Base-by-base conservation (phyloP, 176 grass and related monocot genomes). In the Pharus latifolius region DNA sequence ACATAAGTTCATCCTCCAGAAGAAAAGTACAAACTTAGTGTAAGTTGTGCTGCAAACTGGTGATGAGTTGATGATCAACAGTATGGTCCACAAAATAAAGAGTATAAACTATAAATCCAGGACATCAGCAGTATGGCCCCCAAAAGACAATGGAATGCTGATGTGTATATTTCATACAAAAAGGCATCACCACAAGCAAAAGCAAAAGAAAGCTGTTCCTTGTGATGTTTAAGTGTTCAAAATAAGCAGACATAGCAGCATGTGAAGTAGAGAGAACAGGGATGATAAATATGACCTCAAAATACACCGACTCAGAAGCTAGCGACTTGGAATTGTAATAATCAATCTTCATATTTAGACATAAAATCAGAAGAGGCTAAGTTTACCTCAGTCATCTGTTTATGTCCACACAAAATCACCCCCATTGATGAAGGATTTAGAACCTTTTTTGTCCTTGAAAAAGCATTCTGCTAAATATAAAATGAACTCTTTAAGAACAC, bases 401-500 rank as follows among this genome's bases (percentile, higher is more conserved):
- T 94, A 67, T 98, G 87, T 38, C 95, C 90, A 67, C 95, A 98
- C 70, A 98, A 86, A 61, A 98, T 86, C 10, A 72, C 95, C 67
- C 95, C 90, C 52, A 35, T 78, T 1, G 78, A 83, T 10, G 45
- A 85, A 65, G 90, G 72, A 71, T 94, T 67, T 77, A 81, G 24
- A 83, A 78, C 67, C 23, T 82, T 80, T 52, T 88, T 88, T 54
- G 70, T 78, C 72, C 75, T 93, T 31, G 73, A 75, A 74, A 98
- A 98, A 34, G 77, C 84, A 75, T 75, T 82, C 95, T 98, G 67
- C 5, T 62, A 86, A 79, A 55, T 67, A 51, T 33, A 72, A 58
- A 52, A 58, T 0, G 28, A 79, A 9, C 7, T 19, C 9, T 67
- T 25, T 75, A 44, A 78, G 49, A 43, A 29, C 26, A 44, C 40